These are phyloP conservation scores for Penicillium bovifimosum DNA, from an alignment of 495 filamentous ascomycete genomes.

Conservation along the genomic window DNA sequence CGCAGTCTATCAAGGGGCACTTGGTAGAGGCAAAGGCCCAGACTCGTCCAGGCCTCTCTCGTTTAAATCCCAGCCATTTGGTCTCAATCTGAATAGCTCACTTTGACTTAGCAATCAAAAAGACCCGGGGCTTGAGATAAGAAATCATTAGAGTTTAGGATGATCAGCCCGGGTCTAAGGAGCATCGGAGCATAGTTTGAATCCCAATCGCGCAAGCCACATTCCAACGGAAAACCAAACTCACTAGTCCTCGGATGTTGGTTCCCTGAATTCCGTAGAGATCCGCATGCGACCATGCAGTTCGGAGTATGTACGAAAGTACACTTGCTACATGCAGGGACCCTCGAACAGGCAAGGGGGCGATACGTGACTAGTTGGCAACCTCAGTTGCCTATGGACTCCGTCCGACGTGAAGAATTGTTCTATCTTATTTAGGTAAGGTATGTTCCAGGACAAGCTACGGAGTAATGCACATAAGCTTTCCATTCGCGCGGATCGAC, in stretches of 20 bases:
- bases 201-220: conserved; percentile 13
- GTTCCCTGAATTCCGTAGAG: conserved; percentile 4
- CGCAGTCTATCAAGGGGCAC: not conserved
- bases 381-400: not conserved
- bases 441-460: not conserved
- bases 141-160: not conserved
- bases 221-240: conserved; percentile 3
- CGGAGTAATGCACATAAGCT: not conserved
- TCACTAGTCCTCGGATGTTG: conserved; percentile 1
- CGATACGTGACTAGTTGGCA: not conserved
- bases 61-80: not conserved
- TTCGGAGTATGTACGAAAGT: conserved; percentile 1
- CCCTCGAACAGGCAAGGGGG: conserved; percentile 6
- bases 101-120: not conserved
- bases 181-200: conserved; percentile 12
- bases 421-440: not conserved
- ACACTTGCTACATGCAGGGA: conserved; percentile 6
- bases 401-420: not conserved
- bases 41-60: not conserved
- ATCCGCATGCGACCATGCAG: conserved; percentile 5
- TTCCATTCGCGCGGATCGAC: not conserved
- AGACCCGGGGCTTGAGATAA: not conserved
- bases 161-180: not conserved
- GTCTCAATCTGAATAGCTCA: not conserved
- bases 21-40: not conserved